A percentile compares a stretch with the other conserved stretches of the same genome.
Evolutionary conservation across 495 filamentous ascomycete genomes (phyloP).

Genomic region (Xylaria curta): DNA sequence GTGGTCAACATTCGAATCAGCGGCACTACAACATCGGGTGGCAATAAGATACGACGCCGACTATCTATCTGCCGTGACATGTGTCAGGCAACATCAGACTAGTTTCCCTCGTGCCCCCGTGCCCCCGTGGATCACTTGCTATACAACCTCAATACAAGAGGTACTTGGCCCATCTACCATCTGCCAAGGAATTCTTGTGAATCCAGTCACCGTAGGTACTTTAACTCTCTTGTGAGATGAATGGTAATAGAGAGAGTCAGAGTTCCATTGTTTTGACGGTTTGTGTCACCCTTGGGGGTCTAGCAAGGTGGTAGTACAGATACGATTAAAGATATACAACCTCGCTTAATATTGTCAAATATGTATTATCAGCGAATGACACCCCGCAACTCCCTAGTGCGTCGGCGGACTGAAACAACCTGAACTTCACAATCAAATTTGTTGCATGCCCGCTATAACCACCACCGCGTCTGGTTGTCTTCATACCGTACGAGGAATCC

Average conservation of each 20-base stretch:
- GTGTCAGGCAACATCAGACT: neutral
- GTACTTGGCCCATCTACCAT: neutral
- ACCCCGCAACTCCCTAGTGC: neutral
- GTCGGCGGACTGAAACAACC: constrained; percentile 9
- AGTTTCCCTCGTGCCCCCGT: neutral
- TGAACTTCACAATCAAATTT: neutral
- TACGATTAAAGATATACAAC: constrained; percentile 6
- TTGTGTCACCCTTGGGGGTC: neutral
- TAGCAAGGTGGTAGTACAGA: neutral
- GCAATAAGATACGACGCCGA: constrained; percentile 1
- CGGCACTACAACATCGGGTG: neutral
- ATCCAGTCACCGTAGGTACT: neutral
- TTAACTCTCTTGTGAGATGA: neutral
- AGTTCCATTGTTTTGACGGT: neutral
- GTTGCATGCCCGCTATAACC: neutral
- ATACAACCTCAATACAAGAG: neutral
- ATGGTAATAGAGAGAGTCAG: neutral
- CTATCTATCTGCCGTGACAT: neutral
- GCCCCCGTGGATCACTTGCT: neutral
- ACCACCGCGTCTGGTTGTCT: neutral
- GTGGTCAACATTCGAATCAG: constrained; percentile 3
- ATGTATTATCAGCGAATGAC: neutral
- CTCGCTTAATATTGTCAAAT: constrained; percentile 19
- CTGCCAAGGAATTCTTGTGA: neutral
- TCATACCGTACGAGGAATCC: neutral